Percentiles rank a stretch among this genome's conserved stretches.
Evolutionary conservation across 768 basidiomycete genomes (phyloP).

Genomic region (Coprinopsis marcescibilis): DNA sequence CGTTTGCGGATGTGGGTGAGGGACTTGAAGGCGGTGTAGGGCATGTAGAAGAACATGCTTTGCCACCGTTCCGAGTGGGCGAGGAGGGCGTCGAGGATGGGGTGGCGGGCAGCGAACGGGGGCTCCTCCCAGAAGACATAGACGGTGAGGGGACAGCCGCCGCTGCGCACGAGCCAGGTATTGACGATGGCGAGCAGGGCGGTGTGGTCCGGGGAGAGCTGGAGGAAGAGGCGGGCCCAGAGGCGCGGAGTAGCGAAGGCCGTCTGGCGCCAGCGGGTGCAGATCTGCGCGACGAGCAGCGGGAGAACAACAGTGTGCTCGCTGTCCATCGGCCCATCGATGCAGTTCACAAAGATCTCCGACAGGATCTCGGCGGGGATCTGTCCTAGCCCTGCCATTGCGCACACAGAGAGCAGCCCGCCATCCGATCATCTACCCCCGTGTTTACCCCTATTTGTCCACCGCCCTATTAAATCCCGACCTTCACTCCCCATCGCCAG

Average conservation of each 20-base stretch:
- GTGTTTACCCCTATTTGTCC: background rate
- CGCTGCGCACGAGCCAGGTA: conserved; percentile 29
- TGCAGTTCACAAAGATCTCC: conserved; percentile 36
- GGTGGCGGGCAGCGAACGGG: conserved; percentile 21
- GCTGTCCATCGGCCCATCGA: conserved; percentile 27
- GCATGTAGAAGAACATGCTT: conserved; percentile 29
- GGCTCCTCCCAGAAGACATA: conserved; percentile 31
- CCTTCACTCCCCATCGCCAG: background rate
- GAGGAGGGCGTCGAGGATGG: conserved; percentile 26
- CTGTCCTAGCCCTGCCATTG: conserved; percentile 3
- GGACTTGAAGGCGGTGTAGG: conserved; percentile 24
- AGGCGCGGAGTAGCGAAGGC: conserved; percentile 34
- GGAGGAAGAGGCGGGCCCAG: conserved; percentile 29
- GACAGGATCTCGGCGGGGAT: conserved; percentile 36
- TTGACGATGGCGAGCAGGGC: too few species aligned
- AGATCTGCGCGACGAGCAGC: conserved; percentile 33
- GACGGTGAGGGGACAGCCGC: conserved; percentile 25
- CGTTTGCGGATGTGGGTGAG: conserved; percentile 22
- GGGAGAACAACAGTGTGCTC: conserved; percentile 32
- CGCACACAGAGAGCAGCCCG: background rate
- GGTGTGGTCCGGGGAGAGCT: conserved; percentile 9
- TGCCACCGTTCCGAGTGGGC: conserved; percentile 27
- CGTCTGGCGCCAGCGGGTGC: conserved; percentile 34
- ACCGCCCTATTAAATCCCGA: background rate
- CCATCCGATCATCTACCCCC: background rate